Evolutionary conservation across 139 green algal species (phyloP), one percentile per base, ranked within the genome.

Genomic region (Tetradesmus lagerheimii): DNA sequence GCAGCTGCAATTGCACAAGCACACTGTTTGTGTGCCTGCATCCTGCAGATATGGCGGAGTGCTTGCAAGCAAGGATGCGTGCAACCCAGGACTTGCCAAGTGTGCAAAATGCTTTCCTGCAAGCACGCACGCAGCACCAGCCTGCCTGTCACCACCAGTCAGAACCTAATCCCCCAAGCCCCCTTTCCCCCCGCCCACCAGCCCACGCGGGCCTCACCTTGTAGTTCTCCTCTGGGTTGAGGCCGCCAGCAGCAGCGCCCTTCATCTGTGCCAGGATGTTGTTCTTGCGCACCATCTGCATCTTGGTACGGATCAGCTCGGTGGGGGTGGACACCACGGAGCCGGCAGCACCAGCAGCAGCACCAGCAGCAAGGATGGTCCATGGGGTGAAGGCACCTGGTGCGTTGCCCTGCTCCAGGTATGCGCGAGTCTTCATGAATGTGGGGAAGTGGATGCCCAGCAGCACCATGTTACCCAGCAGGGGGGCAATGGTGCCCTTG

Each of bases 381-480:
- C 20, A 77, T 12, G 39, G 43, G 1, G 75, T 84, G 87, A 93
- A 93, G 75, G 82, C 83, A 38, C 67, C 67, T 11, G 84, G 66
- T 18, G 84, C 66, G 27, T 79, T n/a, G 57, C 41, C 43, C 47
- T 78, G 53, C 87, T 91, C 81, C 2, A 93, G 90, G 80, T 85
- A 39, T 25, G 79, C 64, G 39, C 90, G 90, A 0, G 89, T 90
- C 25, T 41, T 43, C 1, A 41, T 86, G 90, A 93, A 93, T 35
- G 74, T 83, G 41, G 90, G 90, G 90, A 93, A 93, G 90, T 93
- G 90, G 82, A 93, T 91, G 86, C 90, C 90, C 75, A 93, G 87
- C 74, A 93, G 90, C 8, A 93, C 75, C 90, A 93, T 93, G 87
- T 93, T 93, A 37, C 90, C 90, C 25, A 91, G 38, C 41, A 93